Conservation (phyloP, 2,329 filamentous ascomycete genomes). For the Colletotrichum abscissum region DNA sequence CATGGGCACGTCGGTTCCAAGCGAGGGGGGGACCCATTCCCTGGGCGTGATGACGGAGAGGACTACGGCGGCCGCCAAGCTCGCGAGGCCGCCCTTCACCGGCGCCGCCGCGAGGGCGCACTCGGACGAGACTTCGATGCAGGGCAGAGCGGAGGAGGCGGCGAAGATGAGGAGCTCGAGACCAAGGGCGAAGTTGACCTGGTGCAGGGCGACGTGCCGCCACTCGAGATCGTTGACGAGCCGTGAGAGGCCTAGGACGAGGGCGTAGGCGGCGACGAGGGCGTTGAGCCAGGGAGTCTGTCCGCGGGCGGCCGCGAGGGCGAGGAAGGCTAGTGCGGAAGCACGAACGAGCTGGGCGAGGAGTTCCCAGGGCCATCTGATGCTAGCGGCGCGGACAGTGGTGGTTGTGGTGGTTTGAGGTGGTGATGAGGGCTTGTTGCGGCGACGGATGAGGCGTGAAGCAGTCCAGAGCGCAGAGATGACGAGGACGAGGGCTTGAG, state of each 20-base stretch:
- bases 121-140: conserved; percentile 49
- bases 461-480: conserved; percentile 50
- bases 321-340: conserved; percentile 51
- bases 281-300: conserved; percentile 51
- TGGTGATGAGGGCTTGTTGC: conserved; percentile 39
- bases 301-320: conserved; percentile 47
- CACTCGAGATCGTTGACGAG: conserved; percentile 54
- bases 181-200: conserved; percentile 59
- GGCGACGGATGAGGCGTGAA: conserved; percentile 46
- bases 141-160: conserved; percentile 54
- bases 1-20: conserved; percentile 51
- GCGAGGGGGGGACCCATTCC: conserved; percentile 60
- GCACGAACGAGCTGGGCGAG: conserved; percentile 53
- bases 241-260: conserved; percentile 56
- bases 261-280: conserved; percentile 51
- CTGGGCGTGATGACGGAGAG: conserved; percentile 59
- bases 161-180: conserved; percentile 49
- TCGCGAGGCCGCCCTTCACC: conserved; percentile 48
- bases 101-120: conserved; percentile 40
- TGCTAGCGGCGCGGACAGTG: conserved; percentile 47
- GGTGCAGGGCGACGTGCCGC: conserved; percentile 59
- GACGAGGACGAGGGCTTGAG: conserved; percentile 51
- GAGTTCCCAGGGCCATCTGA: conserved; percentile 56
- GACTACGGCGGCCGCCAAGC: conserved; percentile 50
- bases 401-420: conserved; percentile 37